Evolutionary conservation across 2,329 filamentous ascomycete genomes (phyloP), one percentile per base, ranked within the genome.

Genomic region (Beauveria brongniartii): DNA sequence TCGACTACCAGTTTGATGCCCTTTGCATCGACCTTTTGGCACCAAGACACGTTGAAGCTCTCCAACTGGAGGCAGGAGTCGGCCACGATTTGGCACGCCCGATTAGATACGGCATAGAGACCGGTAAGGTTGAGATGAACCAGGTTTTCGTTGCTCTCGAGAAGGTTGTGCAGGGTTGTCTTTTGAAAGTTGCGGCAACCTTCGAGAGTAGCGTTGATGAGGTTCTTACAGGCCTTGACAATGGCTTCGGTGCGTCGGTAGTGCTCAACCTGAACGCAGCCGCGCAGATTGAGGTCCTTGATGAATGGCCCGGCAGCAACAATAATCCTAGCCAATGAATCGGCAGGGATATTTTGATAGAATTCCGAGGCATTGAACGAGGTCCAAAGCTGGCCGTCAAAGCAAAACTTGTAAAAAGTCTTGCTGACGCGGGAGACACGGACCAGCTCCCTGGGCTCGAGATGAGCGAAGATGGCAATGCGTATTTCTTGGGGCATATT

Each of bases 311-410:
- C 94, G 1, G 92, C 91, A 3, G 86, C 82, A 1, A 86, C 84
- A 69, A 97, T 92, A 64, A 97, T 92, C 69, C 89, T 91, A 61
- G 92, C 85, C 53, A 99, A 77, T 0, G 90, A 90, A 64, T 90
- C 86, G 24, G 89, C 90, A 0, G 93, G 88, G 65, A 97, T 97
- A 57, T 92, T 84, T 65, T 83, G 84, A 71, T 97, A 97, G 73
- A 93, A 97, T 55, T 90, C 86, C 8, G 91, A 88, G 2, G 90
- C 86, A 71, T 97, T 92, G 54, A 97, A 82, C 47, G 82, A 85
- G 3, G 86, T 87, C 94, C 94, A 99, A 18, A 97, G 77, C 75
- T 99, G 94, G 2, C 94, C 94, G 72, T 99, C 93, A 68, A 93
- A 96, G 75, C 93, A 97, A 74, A 90, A 86, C 53, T 82, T 80